A percentile compares a stretch with the other conserved stretches of the same genome.
Conservation (phyloP, 2,329 filamentous ascomycete species). For the Neonectria sp. region DNA sequence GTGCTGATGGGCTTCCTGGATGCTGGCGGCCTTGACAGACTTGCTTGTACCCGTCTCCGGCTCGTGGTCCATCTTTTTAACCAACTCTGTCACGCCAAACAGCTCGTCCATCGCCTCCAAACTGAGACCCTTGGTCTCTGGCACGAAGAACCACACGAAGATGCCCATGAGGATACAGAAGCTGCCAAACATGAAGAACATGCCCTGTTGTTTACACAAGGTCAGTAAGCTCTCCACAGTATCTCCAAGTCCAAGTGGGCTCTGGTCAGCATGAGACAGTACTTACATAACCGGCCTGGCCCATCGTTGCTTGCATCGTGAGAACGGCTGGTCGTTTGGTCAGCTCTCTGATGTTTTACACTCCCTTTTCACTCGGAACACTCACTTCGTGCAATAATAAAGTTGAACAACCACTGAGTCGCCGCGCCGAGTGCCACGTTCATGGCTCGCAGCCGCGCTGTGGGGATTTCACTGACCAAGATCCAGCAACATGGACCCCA, state of each 20-base stretch:
- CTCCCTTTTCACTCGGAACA: slow-evolving; percentile 6
- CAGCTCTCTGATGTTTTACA: neutral
- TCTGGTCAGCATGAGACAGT: neutral
- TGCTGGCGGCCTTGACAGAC: slow-evolving; percentile 33
- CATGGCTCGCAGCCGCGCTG: slow-evolving; percentile 74
- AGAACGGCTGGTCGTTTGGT: slow-evolving; percentile 64
- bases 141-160: slow-evolving; percentile 77
- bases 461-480: slow-evolving; percentile 78
- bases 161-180: slow-evolving; percentile 77
- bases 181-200: slow-evolving; percentile 78
- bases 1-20: slow-evolving; percentile 44
- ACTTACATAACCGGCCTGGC: slow-evolving; percentile 58
- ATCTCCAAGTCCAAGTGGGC: neutral
- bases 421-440: slow-evolving; percentile 79
- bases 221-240: slow-evolving; percentile 22
- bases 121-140: slow-evolving; percentile 78
- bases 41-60: slow-evolving; percentile 43
- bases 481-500: slow-evolving; percentile 84
- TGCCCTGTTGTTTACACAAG: slow-evolving; percentile 57
- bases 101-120: slow-evolving; percentile 78
- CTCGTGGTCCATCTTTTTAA: slow-evolving; percentile 51
- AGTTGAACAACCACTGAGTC: slow-evolving; percentile 83
- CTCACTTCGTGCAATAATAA: slow-evolving; percentile 74
- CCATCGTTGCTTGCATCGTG: slow-evolving; percentile 74
- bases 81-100: slow-evolving; percentile 70